These are phyloP conservation scores for Microthlaspi erraticum DNA, from an alignment of 345 rosid species.

Conservation along the genomic window DNA sequence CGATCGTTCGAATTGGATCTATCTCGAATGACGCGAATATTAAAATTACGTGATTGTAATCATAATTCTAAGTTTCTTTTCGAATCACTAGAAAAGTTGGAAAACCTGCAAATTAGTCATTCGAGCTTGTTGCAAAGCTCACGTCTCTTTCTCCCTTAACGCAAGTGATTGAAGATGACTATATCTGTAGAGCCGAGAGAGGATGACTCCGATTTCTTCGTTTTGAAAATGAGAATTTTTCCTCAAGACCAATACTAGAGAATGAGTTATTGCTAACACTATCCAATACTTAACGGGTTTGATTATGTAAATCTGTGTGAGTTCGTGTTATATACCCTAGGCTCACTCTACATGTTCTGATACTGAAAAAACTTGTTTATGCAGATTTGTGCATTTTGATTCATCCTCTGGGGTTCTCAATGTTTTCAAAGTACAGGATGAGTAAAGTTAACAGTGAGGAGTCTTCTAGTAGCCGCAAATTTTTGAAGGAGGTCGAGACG, in stretches of 20 bases:
- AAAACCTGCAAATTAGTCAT: slow-evolving; percentile 18
- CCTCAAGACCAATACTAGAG: background rate
- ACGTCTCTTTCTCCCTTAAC: background rate
- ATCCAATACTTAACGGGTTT: background rate
- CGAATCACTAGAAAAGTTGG: background rate
- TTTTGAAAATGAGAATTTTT: background rate
- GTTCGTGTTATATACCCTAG: slow-evolving; percentile 6
- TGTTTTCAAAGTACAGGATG: slow-evolving; percentile 48
- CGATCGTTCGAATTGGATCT: slow-evolving; percentile 28
- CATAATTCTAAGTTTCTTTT: background rate
- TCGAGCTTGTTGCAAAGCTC: slow-evolving; percentile 6
- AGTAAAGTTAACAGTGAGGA: slow-evolving; percentile 59
- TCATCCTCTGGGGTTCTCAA: slow-evolving; percentile 4
- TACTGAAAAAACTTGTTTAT: background rate
- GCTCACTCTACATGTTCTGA: background rate
- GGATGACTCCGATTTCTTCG: background rate
- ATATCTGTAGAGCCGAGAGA: background rate
- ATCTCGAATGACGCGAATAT: background rate
- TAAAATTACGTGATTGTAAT: background rate
- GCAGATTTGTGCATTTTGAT: slow-evolving; percentile 27
- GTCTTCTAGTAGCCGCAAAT: slow-evolving; percentile 57
- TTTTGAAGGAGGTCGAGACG: slow-evolving; percentile 75
- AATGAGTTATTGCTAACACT: background rate
- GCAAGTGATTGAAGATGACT: slow-evolving; percentile 1
- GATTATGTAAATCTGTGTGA: background rate